These are phyloP conservation scores for Mediolabrus comicus DNA, from an alignment of 108 stramenopile genomes.

Conservation along the genomic window DNA sequence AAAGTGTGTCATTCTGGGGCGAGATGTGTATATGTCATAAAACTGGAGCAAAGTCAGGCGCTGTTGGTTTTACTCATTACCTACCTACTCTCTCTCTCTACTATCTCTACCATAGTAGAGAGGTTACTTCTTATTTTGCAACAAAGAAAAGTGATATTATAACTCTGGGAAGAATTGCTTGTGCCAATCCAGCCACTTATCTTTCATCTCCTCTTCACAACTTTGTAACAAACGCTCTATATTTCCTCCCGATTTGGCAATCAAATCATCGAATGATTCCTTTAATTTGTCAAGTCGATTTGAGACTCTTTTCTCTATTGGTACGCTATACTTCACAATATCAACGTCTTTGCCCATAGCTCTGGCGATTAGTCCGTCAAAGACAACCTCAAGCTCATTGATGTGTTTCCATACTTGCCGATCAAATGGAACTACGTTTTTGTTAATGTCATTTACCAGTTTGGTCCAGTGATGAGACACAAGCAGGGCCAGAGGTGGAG, in stretches of 20 bases:
- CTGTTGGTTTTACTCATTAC: too few species aligned
- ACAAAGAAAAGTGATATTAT: neutral
- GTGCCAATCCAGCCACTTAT: slow-evolving; percentile 37
- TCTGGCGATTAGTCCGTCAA: neutral
- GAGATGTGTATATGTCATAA: too few species aligned
- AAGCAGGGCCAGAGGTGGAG: slow-evolving; percentile 15
- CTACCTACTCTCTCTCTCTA: too few species aligned
- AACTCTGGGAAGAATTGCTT: slow-evolving; percentile 15
- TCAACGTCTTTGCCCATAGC: neutral
- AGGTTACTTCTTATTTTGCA: neutral
- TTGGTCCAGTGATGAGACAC: slow-evolving; percentile 28
- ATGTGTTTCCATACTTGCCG: slow-evolving; percentile 8
- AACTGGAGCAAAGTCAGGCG: too few species aligned
- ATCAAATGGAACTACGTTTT: slow-evolving; percentile 13
- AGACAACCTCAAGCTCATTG: slow-evolving; percentile 1
- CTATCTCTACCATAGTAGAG: too few species aligned
- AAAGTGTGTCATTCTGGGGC: too few species aligned
- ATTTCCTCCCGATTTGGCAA: slow-evolving; percentile 17
- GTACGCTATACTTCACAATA: neutral
- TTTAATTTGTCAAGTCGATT: slow-evolving; percentile 11
- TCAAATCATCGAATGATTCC: slow-evolving; percentile 24
- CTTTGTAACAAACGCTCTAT: slow-evolving; percentile 16
- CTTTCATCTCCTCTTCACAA: slow-evolving; percentile 33
- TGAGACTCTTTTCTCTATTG: slow-evolving; percentile 3
- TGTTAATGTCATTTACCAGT: slow-evolving; percentile 11